Evolutionary conservation across 169 alveolate species (phyloP).

Genomic region (Perkinsus olseni): DNA sequence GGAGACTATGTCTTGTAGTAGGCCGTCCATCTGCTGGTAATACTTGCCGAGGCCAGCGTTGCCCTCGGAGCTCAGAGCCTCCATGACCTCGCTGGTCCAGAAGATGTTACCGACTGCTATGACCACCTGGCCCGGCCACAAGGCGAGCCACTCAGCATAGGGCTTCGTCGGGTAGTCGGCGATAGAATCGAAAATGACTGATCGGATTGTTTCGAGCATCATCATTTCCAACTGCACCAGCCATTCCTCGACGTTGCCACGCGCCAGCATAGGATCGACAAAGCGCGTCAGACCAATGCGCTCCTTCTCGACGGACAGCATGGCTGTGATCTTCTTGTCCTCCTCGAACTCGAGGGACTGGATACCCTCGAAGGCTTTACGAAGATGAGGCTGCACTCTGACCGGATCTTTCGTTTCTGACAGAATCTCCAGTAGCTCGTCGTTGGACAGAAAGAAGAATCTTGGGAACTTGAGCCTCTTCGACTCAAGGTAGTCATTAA

Average conservation of each 20-base stretch:
- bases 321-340: slow-evolving; percentile 52
- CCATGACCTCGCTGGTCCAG: slow-evolving; percentile 76
- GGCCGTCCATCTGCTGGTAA: slow-evolving; percentile 44
- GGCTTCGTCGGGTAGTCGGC: slow-evolving; percentile 56
- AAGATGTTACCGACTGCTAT: slow-evolving; percentile 65
- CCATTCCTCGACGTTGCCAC: slow-evolving; percentile 89
- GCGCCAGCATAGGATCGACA: slow-evolving; percentile 56
- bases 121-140: slow-evolving; percentile 82
- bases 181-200: slow-evolving; percentile 49
- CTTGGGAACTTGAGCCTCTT: slow-evolving; percentile 86
- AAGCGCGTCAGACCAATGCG: slow-evolving; percentile 39
- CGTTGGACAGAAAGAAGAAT: slow-evolving; percentile 81
- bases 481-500: slow-evolving; percentile 77
- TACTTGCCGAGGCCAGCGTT: slow-evolving; percentile 53
- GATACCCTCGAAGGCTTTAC: slow-evolving; percentile 83
- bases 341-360: slow-evolving; percentile 58
- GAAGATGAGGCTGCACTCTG: slow-evolving; percentile 81
- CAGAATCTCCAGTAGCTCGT: slow-evolving; percentile 81
- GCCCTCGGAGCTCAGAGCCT: slow-evolving; percentile 46
- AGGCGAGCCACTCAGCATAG: slow-evolving; percentile 74
- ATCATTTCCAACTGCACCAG: slow-evolving; percentile 66
- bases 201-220: slow-evolving; percentile 67
- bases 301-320: slow-evolving; percentile 76
- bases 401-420: slow-evolving; percentile 87
- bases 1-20: slow-evolving; percentile 66